These are phyloP conservation scores for Neonectria hederae DNA, from an alignment of 2,329 filamentous ascomycete genomes.

Conservation along the genomic window DNA sequence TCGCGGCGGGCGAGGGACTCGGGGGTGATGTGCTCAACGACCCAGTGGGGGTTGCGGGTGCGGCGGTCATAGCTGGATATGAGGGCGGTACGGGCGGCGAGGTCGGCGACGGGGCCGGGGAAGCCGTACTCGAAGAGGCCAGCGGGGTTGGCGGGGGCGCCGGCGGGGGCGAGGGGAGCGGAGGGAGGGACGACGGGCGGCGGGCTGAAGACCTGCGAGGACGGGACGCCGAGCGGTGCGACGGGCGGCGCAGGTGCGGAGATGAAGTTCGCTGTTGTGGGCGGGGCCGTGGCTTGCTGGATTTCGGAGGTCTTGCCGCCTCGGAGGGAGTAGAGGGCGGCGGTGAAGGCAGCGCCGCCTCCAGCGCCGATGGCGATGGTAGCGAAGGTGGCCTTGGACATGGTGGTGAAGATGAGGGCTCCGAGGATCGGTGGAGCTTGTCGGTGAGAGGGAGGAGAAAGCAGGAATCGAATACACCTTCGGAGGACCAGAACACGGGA, in stretches of 20 bases:
- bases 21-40: slow-evolving; percentile 94
- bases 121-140: slow-evolving; percentile 90
- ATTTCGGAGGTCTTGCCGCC: slow-evolving; percentile 57
- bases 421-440: background rate
- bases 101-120: slow-evolving; percentile 87
- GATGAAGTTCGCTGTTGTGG: slow-evolving; percentile 42
- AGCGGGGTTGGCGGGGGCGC: slow-evolving; percentile 72
- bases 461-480: background rate
- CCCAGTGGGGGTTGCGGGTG: slow-evolving; percentile 92
- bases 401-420: slow-evolving; percentile 50
- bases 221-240: slow-evolving; percentile 57
- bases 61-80: slow-evolving; percentile 91
- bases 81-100: slow-evolving; percentile 79
- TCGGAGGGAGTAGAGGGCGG: slow-evolving; percentile 71
- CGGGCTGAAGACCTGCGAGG: slow-evolving; percentile 63
- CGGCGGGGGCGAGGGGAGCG: slow-evolving; percentile 42
- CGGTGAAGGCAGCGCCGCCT: slow-evolving; percentile 78
- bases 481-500: background rate
- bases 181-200: slow-evolving; percentile 44
- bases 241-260: slow-evolving; percentile 43
- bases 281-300: slow-evolving; percentile 45
- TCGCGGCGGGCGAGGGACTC: slow-evolving; percentile 78
- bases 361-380: slow-evolving; percentile 80
- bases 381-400: slow-evolving; percentile 83
- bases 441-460: background rate